Base-by-base conservation (phyloP, 2,329 filamentous ascomycete species). In the Sporothrix globosa region DNA sequence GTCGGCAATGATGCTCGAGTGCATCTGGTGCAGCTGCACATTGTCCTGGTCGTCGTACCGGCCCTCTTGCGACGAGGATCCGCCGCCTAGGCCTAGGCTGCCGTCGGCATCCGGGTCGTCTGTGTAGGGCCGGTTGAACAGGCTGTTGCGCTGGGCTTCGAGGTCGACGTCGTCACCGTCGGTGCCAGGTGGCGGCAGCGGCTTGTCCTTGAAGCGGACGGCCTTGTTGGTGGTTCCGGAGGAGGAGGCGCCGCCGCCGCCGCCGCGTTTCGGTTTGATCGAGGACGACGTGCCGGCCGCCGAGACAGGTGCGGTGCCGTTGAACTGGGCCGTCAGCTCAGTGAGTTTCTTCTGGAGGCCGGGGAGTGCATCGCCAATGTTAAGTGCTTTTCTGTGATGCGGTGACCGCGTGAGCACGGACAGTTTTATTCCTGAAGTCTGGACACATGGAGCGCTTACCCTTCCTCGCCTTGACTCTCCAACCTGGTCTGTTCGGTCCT, bases 11-110 rank as follows among this genome's bases (percentile, higher is more conserved):
- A 97, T 89, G 73, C 89, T 88, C 70, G 86, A 83, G 81, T 99
- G 96, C 80, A 96, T 94, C 27, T 86, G 84, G 81, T 97, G 92
- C 74, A 98, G 90, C 81, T 97, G 93, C 79, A 90, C 84, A 80
- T 98, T 98, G 78, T 86, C 85, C 77, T 97, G 84, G 11, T 81
- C 78, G 54, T 30, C 34, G n/a, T 72, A 67, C 14, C 53, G 48
- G 4, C 10, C 19, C 27, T 34, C 30, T 1, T 24, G 9, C 1
- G n/a, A 56, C 17, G 46, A 21, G 13, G 61, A 7, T 4, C 80
- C 81, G 6, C 80, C 81, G 34, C 34, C 34, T 34, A 7, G 34
- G 34, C 34, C 34, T 34, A 7, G 34, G 34, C 17, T 89, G 85
- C 74, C 82, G 68, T 89, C 87, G 50, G 78, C 80, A 75, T 81